Evolutionary conservation across 768 basidiomycete species (phyloP).

Genomic region (Brasilioporus rufonigricans): DNA sequence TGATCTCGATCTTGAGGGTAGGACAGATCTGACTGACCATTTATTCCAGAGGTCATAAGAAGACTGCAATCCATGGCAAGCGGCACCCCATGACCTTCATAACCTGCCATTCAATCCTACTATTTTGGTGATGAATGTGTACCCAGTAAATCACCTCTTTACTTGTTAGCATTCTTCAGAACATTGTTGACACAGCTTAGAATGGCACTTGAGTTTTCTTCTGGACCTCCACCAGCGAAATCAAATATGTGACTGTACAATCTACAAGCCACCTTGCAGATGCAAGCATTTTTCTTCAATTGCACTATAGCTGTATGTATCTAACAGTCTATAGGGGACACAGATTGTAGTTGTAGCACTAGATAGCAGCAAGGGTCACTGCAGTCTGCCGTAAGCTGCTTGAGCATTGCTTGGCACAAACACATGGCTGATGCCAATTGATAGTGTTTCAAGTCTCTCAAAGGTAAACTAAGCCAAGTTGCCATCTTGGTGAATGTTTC

Average conservation of each 20-base stretch:
- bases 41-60: slow-evolving; percentile 29
- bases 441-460: no score
- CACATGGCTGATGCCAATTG: no score
- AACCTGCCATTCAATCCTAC: no score
- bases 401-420: no score
- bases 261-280: slow-evolving; percentile 53
- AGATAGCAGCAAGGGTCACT: no score
- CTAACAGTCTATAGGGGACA: slow-evolving; percentile 54
- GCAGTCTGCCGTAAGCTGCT: no score
- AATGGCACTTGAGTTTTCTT: slow-evolving; percentile 67
- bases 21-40: slow-evolving; percentile 14
- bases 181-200: slow-evolving; percentile 35
- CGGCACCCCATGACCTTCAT: no score
- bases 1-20: slow-evolving; percentile 25
- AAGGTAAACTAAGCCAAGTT: slow-evolving; percentile 38
- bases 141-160: slow-evolving; percentile 16
- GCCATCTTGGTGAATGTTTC: slow-evolving; percentile 13
- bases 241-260: slow-evolving; percentile 59
- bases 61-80: slow-evolving; percentile 9
- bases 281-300: slow-evolving; percentile 38
- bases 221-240: slow-evolving; percentile 53
- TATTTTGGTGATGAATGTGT: no score
- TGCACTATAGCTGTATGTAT: background rate
- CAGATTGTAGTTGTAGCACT: no score
- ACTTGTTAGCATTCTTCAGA: no score